Evolutionary conservation across 1,139 yeast species (phyloP).

Genomic region (Eremothecium coryli): DNA sequence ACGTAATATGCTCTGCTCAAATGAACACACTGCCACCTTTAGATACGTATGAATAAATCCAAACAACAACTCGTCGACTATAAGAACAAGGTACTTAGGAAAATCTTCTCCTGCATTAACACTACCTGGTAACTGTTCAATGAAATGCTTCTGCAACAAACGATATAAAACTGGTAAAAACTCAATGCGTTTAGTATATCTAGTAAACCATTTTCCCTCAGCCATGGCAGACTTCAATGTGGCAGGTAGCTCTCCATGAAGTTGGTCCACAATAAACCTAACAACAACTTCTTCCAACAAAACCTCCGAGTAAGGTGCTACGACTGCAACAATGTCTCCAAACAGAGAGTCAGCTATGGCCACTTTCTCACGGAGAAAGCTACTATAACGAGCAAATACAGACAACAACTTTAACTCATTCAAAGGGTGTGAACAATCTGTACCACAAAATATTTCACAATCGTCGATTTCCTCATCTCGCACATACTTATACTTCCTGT

Average conservation of each 20-base stretch:
- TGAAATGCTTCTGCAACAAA: constrained; percentile 19
- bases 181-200: not conserved
- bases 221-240: constrained; percentile 10
- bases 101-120: constrained; percentile 30
- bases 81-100: constrained; percentile 10
- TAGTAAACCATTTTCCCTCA: constrained; percentile 7
- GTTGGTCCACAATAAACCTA: constrained; percentile 19
- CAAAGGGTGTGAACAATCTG: no score
- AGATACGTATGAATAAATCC: constrained; percentile 35
- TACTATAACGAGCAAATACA: no score
- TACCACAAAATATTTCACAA: no score
- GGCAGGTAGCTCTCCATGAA: constrained; percentile 7
- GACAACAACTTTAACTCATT: no score
- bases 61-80: constrained; percentile 29
- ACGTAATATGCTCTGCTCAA: constrained; percentile 27
- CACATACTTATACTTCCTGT: constrained; percentile 39
- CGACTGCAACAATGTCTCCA: constrained; percentile 31
- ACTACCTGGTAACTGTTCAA: constrained; percentile 24
- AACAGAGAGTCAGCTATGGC: constrained; percentile 30
- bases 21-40: constrained; percentile 33
- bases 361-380: constrained; percentile 29
- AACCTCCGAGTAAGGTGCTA: constrained; percentile 32
- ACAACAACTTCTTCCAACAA: constrained; percentile 47
- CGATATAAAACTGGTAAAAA: constrained; percentile 27
- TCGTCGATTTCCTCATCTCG: not conserved